Base-by-base conservation (phyloP, 2,329 filamentous ascomycete genomes). In the Penicillium janthinellum region DNA sequence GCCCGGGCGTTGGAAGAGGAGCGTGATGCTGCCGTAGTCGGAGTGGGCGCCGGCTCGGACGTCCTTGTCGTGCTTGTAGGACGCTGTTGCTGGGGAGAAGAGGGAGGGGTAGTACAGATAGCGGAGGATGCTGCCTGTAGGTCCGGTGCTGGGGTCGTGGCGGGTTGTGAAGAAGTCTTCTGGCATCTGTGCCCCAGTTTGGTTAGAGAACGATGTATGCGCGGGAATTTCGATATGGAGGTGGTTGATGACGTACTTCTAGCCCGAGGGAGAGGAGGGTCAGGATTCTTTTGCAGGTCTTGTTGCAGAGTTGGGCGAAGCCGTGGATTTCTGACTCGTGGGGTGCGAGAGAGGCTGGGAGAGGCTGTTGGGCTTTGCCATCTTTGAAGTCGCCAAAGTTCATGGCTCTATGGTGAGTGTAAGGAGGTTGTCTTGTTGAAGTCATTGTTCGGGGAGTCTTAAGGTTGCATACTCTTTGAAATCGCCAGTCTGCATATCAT, bases 11-110 rank as follows among this genome's bases (percentile, higher is more conserved):
- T 95, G 92, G 81, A 99, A 98, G 11, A 98, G 84, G 0, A 89
- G 80, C 0, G 87, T 89, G 51, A 89, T 71, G 57, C 80, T 84
- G 35, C 86, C 86, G 77, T 96, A 96, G 79, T 97, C 93, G 4
- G 90, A 94, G 76, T 98, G 94, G 0, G 94, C 92, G 58, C 94
- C 95, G 6, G 94, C 94, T 31, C 94, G 88, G 61, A 97, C 86
- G 70, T 94, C 90, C 17, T 81, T 77, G 39, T 77, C 75, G 5
- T 82, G 81, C 47, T 81, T 70, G 68, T 81, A 81, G 53, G 77
- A 71, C 47, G 74, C 70, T 63, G 56, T 79, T 70, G 62, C 70
- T 54, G 37, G 81, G 67, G 67, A 86, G 59, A 67, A 67, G 7
- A 82, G 78, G 1, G 86, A 83, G 0, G 89, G 90, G 76, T 92